Evolutionary conservation across 192 early-diverging fungal species (phyloP), one percentile per base, ranked within the genome.

Genomic region (Rhizoclosmatium sp.): DNA sequence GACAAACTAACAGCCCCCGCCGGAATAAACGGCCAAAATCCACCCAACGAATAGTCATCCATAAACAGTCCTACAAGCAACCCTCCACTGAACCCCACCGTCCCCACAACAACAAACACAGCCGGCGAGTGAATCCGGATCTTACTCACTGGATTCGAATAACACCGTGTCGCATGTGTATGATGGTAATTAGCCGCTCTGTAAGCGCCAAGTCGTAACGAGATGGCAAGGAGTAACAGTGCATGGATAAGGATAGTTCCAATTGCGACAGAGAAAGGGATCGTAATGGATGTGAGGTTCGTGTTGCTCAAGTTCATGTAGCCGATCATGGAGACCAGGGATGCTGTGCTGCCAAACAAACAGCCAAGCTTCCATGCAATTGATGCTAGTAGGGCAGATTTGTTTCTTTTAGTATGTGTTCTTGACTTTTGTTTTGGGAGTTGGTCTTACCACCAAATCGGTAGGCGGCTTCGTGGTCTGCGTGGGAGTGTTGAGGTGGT

Each of bases 341-440:
- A 47, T 4, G 49, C 51, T 5, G 70, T 14, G 42, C 51, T 56
- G 16, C 70, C 70, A 39, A 58, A 23, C n/a, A 51, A 71, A 45
- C 49, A 59, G 44, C 70, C 70, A 54, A 71, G 70, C 58, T 71
- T 71, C 70, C 70, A 71, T 14, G 70, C 48, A 23, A 71, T 40
- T 12, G 70, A 71, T 9, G 70, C 51, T 54, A 54, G 9, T 54
- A 54, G 51, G 51, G 51, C 51, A 54, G 31, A 31, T 31, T 31
- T 31, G 31, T 31, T 31, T 31, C 0, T 31, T 31, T 31, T 31
- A 31, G 31, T 0, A 31, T 54, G 51, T 12, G 16, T 54, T 54
- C 5, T 7, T 7, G 51, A 7, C 51, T 54, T 16, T 7, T 54
- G 16, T 4, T 31, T 12, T 14, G 1, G 41, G 1, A 45, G 7